Percentiles rank a stretch among this genome's conserved stretches.
These are phyloP conservation scores for Penicillium malachiteum DNA, from an alignment of 495 filamentous ascomycete genomes.

Conservation along the genomic window DNA sequence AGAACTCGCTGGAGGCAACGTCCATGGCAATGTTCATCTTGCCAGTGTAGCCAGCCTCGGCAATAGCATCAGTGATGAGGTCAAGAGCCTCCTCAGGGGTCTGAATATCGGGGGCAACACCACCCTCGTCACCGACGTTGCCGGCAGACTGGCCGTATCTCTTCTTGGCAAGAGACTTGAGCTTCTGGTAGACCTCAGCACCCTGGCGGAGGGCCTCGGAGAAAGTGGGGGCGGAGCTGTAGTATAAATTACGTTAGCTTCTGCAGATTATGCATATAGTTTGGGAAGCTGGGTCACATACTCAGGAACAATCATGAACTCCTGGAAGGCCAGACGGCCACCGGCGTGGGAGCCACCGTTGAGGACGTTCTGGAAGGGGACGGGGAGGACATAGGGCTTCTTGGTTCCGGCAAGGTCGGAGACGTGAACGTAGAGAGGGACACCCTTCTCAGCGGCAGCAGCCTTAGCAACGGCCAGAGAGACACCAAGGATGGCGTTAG, in stretches of 20 bases:
- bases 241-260: background rate
- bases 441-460: constrained; percentile 95
- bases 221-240: constrained; percentile 74
- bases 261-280: background rate
- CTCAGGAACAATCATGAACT: constrained; percentile 99
- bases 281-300: constrained; percentile 37
- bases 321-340: constrained; percentile 98
- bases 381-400: constrained; percentile 99
- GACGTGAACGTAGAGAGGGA: constrained; percentile 96
- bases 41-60: constrained; percentile 91
- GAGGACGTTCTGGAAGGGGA: constrained; percentile 99
- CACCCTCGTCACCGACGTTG: constrained; percentile 98
- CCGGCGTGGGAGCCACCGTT: constrained; percentile 99
- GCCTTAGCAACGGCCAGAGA: constrained; percentile 96
- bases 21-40: constrained; percentile 98
- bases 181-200: constrained; percentile 95
- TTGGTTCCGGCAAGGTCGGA: constrained; percentile 98
- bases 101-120: constrained; percentile 99
- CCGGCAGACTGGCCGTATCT: constrained; percentile 98
- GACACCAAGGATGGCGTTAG: constrained; percentile 98
- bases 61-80: constrained; percentile 92
- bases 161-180: constrained; percentile 98
- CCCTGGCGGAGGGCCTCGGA: constrained; percentile 94
- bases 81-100: constrained; percentile 94
- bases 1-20: constrained; percentile 98